Conservation (phyloP, 2,329 filamentous ascomycete genomes). For the Alternaria consortialis region DNA sequence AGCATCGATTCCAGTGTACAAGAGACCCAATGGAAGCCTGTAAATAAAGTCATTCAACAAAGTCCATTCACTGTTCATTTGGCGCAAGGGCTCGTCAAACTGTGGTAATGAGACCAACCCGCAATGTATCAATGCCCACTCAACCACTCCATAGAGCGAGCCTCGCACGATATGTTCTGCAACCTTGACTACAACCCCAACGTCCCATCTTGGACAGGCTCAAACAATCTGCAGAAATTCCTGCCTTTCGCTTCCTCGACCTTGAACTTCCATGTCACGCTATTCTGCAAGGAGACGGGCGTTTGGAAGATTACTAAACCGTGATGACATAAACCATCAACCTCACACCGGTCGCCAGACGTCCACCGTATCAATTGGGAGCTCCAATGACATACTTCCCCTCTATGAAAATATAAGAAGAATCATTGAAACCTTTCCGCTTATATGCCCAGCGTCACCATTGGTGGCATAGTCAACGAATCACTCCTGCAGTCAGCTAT, state of each 20-base stretch:
- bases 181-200: neutral
- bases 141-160: no score
- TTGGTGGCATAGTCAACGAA: neutral
- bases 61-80: neutral
- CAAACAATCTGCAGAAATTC: neutral
- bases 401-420: neutral
- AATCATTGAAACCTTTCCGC: neutral
- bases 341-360: neutral
- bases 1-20: neutral
- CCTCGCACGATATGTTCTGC: no score
- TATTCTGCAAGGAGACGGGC: no score
- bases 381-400: neutral
- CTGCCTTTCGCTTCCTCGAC: neutral
- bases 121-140: neutral
- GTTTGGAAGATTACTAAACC: no score
- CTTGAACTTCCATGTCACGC: neutral
- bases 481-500: no score
- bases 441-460: neutral
- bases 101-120: neutral
- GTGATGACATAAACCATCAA: no score
- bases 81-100: neutral
- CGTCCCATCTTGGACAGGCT: neutral
- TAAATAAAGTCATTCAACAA: neutral
- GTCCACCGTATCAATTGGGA: neutral
- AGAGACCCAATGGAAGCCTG: constrained; percentile 8